Base-by-base conservation (phyloP, 1,139 yeast species). In the Yamadazyma siamensis region DNA sequence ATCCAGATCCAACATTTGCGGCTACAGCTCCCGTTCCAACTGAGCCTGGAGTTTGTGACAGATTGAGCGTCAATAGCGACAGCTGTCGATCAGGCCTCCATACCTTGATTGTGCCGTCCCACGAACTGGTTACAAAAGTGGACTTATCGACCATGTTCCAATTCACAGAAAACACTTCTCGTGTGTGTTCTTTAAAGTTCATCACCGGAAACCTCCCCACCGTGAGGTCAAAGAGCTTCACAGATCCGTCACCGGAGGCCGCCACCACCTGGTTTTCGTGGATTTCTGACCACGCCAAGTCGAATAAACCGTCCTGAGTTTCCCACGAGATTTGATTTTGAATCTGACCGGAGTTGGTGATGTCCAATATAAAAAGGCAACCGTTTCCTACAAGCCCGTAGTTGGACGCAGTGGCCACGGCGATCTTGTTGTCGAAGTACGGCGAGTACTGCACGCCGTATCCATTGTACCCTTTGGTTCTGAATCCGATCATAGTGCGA, bases 321-420 rank as follows among this genome's bases (percentile, higher is more conserved):
- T 88, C 89, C 66, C 87, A 89, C 11, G 71, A 59, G 4, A 71
- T 62, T 33, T 77, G 80, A 25, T 73, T 73, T 5, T 50, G 48
- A 14, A 86, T 71, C 13, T 52, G 51, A 1, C 97, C 97, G 38
- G 68, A 64, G 7, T 78, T 75, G 29, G 73, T 76, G 32, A 91
- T 82, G 32, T 77, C 77, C 21, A 89, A 61, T 2, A 89, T 65
- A 46, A 66, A 80, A 18, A 91, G 63, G 40, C 86, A 71, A 3
- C 98, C 98, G 54, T 91, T 91, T 3, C 98, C 98, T 4, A 87
- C 96, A 7, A 91, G 65, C 2, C 97, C 97, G 56, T 81, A 91
- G 58, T 91, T 91, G 21, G 97, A 87, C 0, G 96, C 82, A 0
- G 94, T 70, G 1, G 95, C 94, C 21, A 87, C 94, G 0, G 96